A percentile compares a stretch with the other conserved stretches of the same genome.
Conservation (phyloP, 495 filamentous ascomycete species). For the Sordaria brevicollis region DNA sequence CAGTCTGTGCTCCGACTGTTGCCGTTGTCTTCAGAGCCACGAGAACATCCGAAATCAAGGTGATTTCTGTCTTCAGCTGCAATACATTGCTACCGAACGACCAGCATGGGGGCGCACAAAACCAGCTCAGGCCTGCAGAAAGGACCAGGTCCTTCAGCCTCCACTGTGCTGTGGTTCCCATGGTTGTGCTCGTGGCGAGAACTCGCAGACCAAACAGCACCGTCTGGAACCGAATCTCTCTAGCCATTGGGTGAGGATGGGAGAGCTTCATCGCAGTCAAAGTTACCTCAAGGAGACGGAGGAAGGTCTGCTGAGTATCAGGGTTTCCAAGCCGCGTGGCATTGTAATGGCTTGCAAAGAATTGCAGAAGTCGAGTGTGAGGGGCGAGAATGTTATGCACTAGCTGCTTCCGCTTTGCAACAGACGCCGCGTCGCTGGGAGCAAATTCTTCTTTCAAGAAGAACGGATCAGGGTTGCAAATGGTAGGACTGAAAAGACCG, state of each 20-base stretch:
- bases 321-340: conserved; percentile 71
- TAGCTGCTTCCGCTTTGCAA: conserved; percentile 62
- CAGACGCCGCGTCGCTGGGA: conserved; percentile 71
- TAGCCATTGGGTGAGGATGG: conserved; percentile 69
- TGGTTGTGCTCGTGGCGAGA: conserved; percentile 54
- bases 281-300: conserved; percentile 66
- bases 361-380: conserved; percentile 76
- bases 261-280: conserved; percentile 59
- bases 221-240: conserved; percentile 84
- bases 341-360: conserved; percentile 88
- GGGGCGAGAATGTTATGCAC: conserved; percentile 74
- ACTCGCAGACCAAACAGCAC: conserved; percentile 72
- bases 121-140: conserved; percentile 81
- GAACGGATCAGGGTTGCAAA: conserved; percentile 79
- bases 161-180: conserved; percentile 52
- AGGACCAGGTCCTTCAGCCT: conserved; percentile 80
- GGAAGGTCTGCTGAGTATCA: conserved; percentile 69
- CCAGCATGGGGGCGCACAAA: conserved; percentile 73
- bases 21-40: conserved; percentile 47
- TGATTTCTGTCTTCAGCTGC: conserved; percentile 86
- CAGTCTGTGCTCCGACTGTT: conserved; percentile 43
- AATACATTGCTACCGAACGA: conserved; percentile 90
- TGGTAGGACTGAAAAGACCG: conserved; percentile 69
- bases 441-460: conserved; percentile 86
- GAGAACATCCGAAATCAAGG: conserved; percentile 67